Evolutionary conservation across 768 basidiomycete species (phyloP).

Genomic region (Boletus bicolor): DNA sequence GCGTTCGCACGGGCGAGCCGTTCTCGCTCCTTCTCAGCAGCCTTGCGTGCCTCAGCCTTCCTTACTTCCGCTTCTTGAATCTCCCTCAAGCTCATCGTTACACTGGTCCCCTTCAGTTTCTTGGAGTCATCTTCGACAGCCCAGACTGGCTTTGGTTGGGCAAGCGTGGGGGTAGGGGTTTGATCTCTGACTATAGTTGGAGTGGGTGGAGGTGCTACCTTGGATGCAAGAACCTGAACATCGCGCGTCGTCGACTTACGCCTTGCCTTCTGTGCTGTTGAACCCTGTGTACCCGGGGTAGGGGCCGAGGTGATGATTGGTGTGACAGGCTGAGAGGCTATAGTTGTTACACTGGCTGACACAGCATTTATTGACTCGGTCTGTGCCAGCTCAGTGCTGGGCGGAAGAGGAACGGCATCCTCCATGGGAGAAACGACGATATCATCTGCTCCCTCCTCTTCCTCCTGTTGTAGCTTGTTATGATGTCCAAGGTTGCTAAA

Average conservation of each 20-base stretch:
- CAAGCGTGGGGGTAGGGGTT: conserved; percentile 20
- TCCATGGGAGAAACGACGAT: conserved; percentile 18
- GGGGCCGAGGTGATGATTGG: conserved; percentile 12
- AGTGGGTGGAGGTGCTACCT: conserved; percentile 9
- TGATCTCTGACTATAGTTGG: conserved; percentile 18
- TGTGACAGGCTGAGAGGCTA: conserved; percentile 6
- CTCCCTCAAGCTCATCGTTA: conserved; percentile 75
- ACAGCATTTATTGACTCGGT: conserved; percentile 12
- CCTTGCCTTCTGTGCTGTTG: conserved; percentile 24
- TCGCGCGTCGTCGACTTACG: conserved; percentile 29
- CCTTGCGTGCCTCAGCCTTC: conserved; percentile 73
- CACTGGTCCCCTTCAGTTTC: conserved; percentile 43
- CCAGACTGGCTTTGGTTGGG: conserved; percentile 56
- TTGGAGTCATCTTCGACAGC: conserved; percentile 65
- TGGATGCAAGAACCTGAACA: conserved; percentile 21
- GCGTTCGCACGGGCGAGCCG: conserved; percentile 47
- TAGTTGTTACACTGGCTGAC: not conserved
- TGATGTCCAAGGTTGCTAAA: conserved; percentile 58
- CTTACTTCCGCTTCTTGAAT: conserved; percentile 93
- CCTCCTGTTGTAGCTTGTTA: conserved; percentile 48
- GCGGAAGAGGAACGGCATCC: conserved; percentile 13
- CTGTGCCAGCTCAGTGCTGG: conserved; percentile 14
- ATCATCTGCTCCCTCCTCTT: conserved; percentile 23
- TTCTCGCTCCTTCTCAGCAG: conserved; percentile 69
- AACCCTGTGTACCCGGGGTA: conserved; percentile 15